Base-by-base conservation (phyloP, 1,284 basidiomycete genomes). In the Tylopilus orsonianus region DNA sequence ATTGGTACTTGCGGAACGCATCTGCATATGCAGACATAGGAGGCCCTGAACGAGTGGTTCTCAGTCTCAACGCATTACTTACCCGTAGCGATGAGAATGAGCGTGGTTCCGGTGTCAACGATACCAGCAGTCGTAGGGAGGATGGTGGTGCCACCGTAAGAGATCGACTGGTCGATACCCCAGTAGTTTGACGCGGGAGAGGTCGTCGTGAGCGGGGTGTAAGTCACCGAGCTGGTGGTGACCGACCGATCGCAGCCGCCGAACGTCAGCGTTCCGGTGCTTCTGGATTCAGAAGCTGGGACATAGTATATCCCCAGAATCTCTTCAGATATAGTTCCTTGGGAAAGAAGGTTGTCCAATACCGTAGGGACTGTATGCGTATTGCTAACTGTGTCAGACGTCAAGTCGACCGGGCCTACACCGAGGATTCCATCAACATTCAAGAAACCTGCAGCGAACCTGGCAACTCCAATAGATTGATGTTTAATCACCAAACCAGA, bases 371-470 rank as follows among this genome's bases (percentile, higher is more conserved):
- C 61, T 32, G 64, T 58, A 14, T 52, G 53, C 45, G 36, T 16
- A 22, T 44, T 44, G 18, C 18, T 24, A 19, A 60, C 63, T 6
- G 66, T 70, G 52, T 70, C 69, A 18, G 54, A 7, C 5, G 80
- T 80, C 48, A 83, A 68, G 58, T 72, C 73, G 14, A 71, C 68
- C 10, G 82, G 81, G 14, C 78, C 78, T 33, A 79, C 67, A 56
- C 80, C 80, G 23, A 81, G 69, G 50, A 83, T 78, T 12, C 80
- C 80, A 53, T 81, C 79, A 32, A 77, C 62, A 22, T 56, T 69
- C 14, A 54, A 35, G 57, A 81, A 77, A 16, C 77, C 75, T 18
- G 58, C 49, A 0, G 74, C 63, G 4, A 44, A 57, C 14, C 56
- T 61, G 4, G 80, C 77, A 19, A 80, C 78, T 20, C 79, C 81